A percentile compares a stretch with the other conserved stretches of the same genome.
phyloP scores from a whole-genome alignment of 352 stramenopile genomes.

The Pythium brachiatum region DNA sequence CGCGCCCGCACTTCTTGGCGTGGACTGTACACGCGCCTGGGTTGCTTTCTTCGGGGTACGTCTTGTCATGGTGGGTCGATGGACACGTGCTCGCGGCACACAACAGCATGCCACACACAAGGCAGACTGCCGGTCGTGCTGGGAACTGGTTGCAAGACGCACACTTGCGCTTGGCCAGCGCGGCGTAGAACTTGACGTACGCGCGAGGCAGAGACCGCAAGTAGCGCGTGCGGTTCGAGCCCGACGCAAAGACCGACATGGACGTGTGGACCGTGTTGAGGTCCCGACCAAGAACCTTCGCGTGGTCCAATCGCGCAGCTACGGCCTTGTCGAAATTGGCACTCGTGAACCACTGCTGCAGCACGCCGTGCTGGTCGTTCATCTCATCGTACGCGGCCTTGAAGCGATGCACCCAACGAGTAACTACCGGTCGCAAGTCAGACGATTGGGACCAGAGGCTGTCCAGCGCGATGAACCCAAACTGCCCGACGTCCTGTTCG shows the following conservation, averaged over 20 bases:
- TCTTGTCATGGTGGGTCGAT: slow-evolving; percentile 67
- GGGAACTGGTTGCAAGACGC: slow-evolving; percentile 75
- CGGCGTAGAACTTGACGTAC: slow-evolving; percentile 86
- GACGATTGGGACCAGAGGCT: slow-evolving; percentile 20
- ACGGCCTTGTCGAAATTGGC: slow-evolving; percentile 41
- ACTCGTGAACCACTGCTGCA: slow-evolving; percentile 76
- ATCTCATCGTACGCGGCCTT: slow-evolving; percentile 75
- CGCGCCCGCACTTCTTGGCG: slow-evolving; percentile 81
- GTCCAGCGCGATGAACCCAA: slow-evolving; percentile 53
- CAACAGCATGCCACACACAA: slow-evolving; percentile 78
- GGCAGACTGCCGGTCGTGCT: slow-evolving; percentile 74
- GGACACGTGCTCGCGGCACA: slow-evolving; percentile 82
- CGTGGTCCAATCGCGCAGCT: slow-evolving; percentile 29
- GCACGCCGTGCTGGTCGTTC: slow-evolving; percentile 60
- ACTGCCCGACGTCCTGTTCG: slow-evolving; percentile 35
- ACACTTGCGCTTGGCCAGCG: slow-evolving; percentile 79
- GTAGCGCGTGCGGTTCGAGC: slow-evolving; percentile 64
- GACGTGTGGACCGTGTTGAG: slow-evolving; percentile 78
- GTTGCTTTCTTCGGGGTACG: slow-evolving; percentile 77
- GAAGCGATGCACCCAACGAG: slow-evolving; percentile 64
- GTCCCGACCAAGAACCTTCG: slow-evolving; percentile 53
- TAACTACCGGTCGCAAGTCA: slow-evolving; percentile 38
- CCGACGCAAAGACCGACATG: slow-evolving; percentile 68
- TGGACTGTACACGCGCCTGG: slow-evolving; percentile 81
- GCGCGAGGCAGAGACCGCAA: slow-evolving; percentile 64